Evolutionary conservation across 2,329 filamentous ascomycete genomes (phyloP).

Genomic region (Exutisphaerella laricina): DNA sequence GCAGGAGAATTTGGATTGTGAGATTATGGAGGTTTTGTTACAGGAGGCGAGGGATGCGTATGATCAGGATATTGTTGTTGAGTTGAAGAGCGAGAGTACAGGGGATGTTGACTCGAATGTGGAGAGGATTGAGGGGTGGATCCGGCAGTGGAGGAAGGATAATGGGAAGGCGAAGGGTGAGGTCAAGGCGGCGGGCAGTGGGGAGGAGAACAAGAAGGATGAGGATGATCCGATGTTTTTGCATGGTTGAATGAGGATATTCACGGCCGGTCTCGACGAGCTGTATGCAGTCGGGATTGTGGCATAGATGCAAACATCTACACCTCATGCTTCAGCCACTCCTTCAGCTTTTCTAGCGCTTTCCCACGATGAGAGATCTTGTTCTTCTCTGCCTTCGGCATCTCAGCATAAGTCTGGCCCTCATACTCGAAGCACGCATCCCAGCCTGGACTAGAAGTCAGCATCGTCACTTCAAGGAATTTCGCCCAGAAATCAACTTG

Average conservation of each 20-base stretch:
- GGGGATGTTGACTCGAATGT: conserved; percentile 88
- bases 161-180: conserved; percentile 39
- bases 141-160: conserved; percentile 74
- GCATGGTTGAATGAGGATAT: conserved; percentile 26
- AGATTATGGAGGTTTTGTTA: conserved; percentile 93
- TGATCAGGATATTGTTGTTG: conserved; percentile 80
- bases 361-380: conserved; percentile 84
- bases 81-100: conserved; percentile 72
- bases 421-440: conserved; percentile 94
- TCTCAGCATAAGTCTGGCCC: conserved; percentile 90
- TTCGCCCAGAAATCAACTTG: conserved; percentile 43
- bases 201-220: conserved; percentile 26
- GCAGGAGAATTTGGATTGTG: conserved; percentile 92
- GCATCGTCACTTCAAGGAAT: conserved; percentile 4
- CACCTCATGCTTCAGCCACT: conserved; percentile 53
- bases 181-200: conserved; percentile 22
- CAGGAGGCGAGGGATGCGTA: conserved; percentile 87
- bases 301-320: conserved; percentile 13
- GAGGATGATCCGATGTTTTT: conserved; percentile 34
- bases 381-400: conserved; percentile 85
- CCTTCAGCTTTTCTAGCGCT: conserved; percentile 79
- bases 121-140: conserved; percentile 75
- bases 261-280: not conserved
- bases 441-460: conserved; percentile 65
- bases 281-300: too few relatives aligned